Evolutionary conservation across 768 basidiomycete genomes (phyloP).

Genomic region (Boletus rufocinnamomeus): DNA sequence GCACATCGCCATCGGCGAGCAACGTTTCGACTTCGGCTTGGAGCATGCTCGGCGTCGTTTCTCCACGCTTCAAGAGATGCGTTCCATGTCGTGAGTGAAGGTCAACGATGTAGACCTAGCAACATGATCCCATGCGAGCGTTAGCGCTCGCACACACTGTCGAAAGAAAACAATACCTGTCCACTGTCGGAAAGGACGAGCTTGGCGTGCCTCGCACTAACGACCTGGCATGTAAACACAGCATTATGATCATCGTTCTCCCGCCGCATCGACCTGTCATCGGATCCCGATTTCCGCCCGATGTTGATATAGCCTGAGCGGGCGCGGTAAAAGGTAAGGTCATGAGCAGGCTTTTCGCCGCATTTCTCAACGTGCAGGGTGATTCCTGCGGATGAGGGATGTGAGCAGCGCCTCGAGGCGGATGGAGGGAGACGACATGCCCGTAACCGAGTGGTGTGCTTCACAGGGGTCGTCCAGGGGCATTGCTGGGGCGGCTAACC

Average conservation of each 20-base stretch:
- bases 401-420: conserved; percentile 17
- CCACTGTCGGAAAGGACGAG: conserved; percentile 72
- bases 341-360: conserved; percentile 45
- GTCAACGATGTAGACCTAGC: conserved; percentile 69
- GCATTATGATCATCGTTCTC: conserved; percentile 50
- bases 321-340: conserved; percentile 54
- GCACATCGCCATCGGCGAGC: conserved; percentile 65
- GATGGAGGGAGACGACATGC: conserved; percentile 37
- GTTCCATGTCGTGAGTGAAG: conserved; percentile 78
- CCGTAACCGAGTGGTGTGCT: conserved; percentile 39
- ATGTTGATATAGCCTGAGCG: conserved; percentile 56
- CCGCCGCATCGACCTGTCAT: conserved; percentile 40
- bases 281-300: conserved; percentile 63
- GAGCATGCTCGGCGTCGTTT: conserved; percentile 49
- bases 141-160: conserved; percentile 23
- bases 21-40: conserved; percentile 55
- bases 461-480: conserved; percentile 33
- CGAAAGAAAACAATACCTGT: conserved; percentile 45
- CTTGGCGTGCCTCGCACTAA: conserved; percentile 78
- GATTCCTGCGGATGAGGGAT: conserved; percentile 47
- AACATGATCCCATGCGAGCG: neutral
- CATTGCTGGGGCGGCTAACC: conserved; percentile 30
- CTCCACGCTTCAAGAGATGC: conserved; percentile 56
- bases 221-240: conserved; percentile 75
- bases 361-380: conserved; percentile 58